These are phyloP conservation scores for Panicum virgatum DNA, from an alignment of 202 grass and related monocot species.

Conservation along the genomic window DNA sequence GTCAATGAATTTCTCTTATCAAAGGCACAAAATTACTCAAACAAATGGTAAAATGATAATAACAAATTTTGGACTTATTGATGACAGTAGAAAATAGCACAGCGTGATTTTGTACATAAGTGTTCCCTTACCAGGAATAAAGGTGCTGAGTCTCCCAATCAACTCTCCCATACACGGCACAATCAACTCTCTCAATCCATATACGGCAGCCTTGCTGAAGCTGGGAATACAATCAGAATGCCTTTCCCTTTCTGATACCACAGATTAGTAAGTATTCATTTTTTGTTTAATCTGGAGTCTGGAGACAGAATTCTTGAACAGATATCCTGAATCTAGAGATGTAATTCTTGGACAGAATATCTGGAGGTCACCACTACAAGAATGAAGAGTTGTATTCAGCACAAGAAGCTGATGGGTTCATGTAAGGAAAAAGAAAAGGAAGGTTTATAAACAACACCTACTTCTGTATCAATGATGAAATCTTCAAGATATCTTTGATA, in stretches of 20 bases:
- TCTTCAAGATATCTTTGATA: constrained; percentile 12
- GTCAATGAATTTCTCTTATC: neutral
- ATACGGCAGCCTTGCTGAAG: neutral
- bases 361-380: neutral
- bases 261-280: neutral
- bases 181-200: neutral
- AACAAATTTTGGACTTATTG: neutral
- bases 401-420: neutral
- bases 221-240: constrained; percentile 9
- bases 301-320: constrained; percentile 12
- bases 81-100: neutral
- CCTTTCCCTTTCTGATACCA: neutral
- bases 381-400: constrained; percentile 29
- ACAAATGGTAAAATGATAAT: neutral
- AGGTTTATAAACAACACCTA: constrained; percentile 2
- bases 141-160: neutral
- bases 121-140: neutral
- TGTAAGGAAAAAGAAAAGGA: neutral
- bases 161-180: no score
- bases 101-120: neutral
- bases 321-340: neutral
- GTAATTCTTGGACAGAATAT: constrained; percentile 7
- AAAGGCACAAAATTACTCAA: neutral
- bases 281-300: neutral
- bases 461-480: neutral